Conservation (phyloP, 2,329 filamentous ascomycete genomes). For the Fusarium irregulare region DNA sequence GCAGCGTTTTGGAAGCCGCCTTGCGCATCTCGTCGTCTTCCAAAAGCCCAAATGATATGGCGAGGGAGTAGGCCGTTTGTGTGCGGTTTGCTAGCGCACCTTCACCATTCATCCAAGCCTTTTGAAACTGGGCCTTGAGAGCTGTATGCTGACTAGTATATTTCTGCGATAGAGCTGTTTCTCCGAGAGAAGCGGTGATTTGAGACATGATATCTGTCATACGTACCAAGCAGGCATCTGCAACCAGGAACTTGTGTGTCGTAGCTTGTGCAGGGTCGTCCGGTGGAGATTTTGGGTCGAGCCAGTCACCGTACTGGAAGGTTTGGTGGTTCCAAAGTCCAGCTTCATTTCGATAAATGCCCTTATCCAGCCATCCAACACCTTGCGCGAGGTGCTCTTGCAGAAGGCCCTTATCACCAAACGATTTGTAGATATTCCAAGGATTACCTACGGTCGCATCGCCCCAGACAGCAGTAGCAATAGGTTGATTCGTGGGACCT, state of each 20-base stretch:
- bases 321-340: conserved; percentile 41
- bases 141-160: conserved; percentile 38
- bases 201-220: conserved; percentile 53
- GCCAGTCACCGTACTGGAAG: conserved; percentile 59
- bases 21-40: conserved; percentile 30
- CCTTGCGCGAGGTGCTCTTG: conserved; percentile 7
- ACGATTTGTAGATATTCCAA: conserved; percentile 22
- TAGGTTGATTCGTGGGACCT: background rate
- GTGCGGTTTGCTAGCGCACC: conserved; percentile 50
- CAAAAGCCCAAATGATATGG: conserved; percentile 54
- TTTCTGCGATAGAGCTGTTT: conserved; percentile 38
- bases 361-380: conserved; percentile 38
- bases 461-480: conserved; percentile 25
- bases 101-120: conserved; percentile 49
- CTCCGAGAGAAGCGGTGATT: conserved; percentile 50
- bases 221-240: conserved; percentile 59
- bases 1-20: conserved; percentile 41
- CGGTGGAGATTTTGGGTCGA: conserved; percentile 56
- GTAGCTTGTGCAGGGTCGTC: conserved; percentile 52
- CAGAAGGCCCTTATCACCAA: conserved; percentile 9
- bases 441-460: conserved; percentile 25
- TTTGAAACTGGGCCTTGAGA: conserved; percentile 47
- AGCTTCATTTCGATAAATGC: conserved; percentile 34
- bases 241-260: conserved; percentile 54
- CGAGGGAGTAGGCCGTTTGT: conserved; percentile 55